Conservation (phyloP, 805 yeast genomes). For the Metschnikowia gelsemii region DNA sequence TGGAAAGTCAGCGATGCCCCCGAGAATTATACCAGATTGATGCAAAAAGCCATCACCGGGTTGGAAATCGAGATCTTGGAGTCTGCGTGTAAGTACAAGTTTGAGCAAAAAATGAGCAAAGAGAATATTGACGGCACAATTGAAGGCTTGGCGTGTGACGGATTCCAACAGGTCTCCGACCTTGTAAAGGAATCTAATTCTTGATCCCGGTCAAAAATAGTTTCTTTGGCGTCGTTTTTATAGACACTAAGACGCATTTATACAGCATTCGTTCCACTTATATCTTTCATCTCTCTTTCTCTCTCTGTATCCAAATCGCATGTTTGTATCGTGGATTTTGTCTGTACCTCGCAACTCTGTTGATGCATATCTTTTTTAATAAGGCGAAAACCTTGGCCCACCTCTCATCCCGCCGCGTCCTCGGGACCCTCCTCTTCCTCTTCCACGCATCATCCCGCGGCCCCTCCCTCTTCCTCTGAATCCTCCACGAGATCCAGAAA, state of each 20-base stretch:
- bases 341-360: no score
- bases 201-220: not conserved
- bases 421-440: slow-evolving; percentile 14
- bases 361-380: slow-evolving; percentile 1
- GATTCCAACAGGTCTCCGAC: slow-evolving; percentile 28
- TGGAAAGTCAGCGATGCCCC: slow-evolving; percentile 66
- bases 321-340: no score
- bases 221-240: not conserved
- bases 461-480: slow-evolving; percentile 32
- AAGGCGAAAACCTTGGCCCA: slow-evolving; percentile 13
- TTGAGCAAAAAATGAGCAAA: slow-evolving; percentile 49
- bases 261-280: no score
- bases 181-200: slow-evolving; percentile 21
- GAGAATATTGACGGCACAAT: slow-evolving; percentile 53
- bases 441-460: slow-evolving; percentile 11
- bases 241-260: no score
- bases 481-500: slow-evolving; percentile 36
- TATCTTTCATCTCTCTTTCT: not conserved
- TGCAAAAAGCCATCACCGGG: slow-evolving; percentile 55
- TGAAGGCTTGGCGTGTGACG: slow-evolving; percentile 45
- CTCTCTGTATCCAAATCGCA: not conserved
- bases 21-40: slow-evolving; percentile 39
- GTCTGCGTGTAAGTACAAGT: slow-evolving; percentile 55
- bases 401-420: slow-evolving; percentile 18
- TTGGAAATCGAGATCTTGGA: slow-evolving; percentile 49